Evolutionary conservation across 805 yeast genomes (phyloP), one percentile per base, ranked within the genome.

Genomic region (Millerozyma miso): DNA sequence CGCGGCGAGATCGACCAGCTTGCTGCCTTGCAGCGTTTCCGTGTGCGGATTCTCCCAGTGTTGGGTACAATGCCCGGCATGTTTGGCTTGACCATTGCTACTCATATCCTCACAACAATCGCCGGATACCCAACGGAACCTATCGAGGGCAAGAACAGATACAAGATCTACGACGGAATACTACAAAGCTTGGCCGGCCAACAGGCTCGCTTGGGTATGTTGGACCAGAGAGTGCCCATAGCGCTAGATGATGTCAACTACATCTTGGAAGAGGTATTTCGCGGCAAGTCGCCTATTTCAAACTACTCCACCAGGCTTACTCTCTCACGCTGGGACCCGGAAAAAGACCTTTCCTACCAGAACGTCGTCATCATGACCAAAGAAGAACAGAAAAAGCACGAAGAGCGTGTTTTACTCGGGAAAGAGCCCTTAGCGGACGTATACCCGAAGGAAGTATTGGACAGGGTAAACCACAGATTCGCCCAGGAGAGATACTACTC

Each of bases 31-130:
- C 83, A 80, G 54, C 89, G 88, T 65, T 93, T 93, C 71, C 76
- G 99, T 53, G 97, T 90, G 8, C 75, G 99, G 53, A 91, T 93
- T 37, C 73, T 93, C 43, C 99, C 99, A 0, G 99, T 93, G 0
- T 67, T 93, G 49, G 98, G 99, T 3, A 88, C 99, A 0, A 81
- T 93, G 84, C 99, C 99, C 1, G 97, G 93, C 7, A 84, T 91
- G 65, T 93, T 93, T 68, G 99, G 98, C 1, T 73, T 93, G 38
- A 79, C 96, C 0, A 77, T 91, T 43, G 95, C 96, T 2, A 85
- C 97, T 0, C 83, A 87, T 65, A 69, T 93, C 17, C 64, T 93
- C 31, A 85, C 95, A 1, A 65, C 76, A 3, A 80, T 88, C 6
- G 81, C 96, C 1, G 97, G 93, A 1, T 93, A 93, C 59, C 93